A percentile compares a stretch with the other conserved stretches of the same genome.
These are phyloP conservation scores for Eucalyptus marginata DNA, from an alignment of 345 rosid genomes.

Conservation along the genomic window DNA sequence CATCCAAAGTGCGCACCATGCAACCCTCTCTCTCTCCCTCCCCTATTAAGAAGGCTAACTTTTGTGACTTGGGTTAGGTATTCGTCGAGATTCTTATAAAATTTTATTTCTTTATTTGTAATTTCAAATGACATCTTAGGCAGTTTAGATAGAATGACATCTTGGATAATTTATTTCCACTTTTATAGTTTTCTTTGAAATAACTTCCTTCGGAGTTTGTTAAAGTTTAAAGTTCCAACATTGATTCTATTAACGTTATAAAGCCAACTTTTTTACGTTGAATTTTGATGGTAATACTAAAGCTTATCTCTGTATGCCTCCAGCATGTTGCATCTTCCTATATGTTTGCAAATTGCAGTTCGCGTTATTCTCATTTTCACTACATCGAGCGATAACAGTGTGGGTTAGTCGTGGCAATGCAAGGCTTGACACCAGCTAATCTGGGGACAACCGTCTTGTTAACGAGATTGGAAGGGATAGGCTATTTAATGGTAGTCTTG, in stretches of 20 bases:
- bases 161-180: background rate
- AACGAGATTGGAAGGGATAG: background rate
- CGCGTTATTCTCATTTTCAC: background rate
- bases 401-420: background rate
- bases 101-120: background rate
- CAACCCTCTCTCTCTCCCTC: background rate
- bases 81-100: background rate
- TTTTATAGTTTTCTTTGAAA: background rate
- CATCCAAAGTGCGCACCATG: background rate
- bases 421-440: background rate
- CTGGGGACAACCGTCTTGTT: background rate
- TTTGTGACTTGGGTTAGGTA: rapidly evolving
- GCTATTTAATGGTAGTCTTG: background rate
- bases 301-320: background rate
- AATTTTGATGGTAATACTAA: background rate
- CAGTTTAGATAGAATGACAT: background rate
- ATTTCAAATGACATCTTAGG: background rate
- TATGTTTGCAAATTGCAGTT: background rate
- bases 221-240: background rate
- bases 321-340: background rate
- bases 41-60: background rate
- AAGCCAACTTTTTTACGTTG: background rate
- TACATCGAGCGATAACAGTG: rapidly evolving
- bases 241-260: background rate
- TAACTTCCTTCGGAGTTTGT: background rate